Evolutionary conservation across 2,329 filamentous ascomycete genomes (phyloP).

Genomic region (Didymella sp.): DNA sequence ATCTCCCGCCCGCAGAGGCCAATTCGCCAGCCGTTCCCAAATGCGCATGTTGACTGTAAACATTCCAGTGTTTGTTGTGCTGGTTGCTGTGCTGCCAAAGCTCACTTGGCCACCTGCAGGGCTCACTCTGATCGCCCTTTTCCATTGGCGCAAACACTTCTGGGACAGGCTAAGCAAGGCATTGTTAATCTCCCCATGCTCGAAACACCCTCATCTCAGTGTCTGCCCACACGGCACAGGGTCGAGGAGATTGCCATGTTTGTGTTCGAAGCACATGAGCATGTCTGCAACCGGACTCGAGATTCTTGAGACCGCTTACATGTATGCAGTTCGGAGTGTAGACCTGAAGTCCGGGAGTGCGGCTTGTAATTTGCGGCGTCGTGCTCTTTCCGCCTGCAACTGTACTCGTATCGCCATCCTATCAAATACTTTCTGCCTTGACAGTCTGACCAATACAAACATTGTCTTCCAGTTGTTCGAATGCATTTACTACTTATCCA

Average conservation of each 20-base stretch:
- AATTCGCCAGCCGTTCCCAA: constrained; percentile 1
- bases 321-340: constrained; percentile 29
- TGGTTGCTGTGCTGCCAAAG: constrained; percentile 4
- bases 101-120: not conserved
- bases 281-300: constrained; percentile 15
- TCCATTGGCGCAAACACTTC: constrained; percentile 28
- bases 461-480: not conserved
- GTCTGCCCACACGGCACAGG: constrained; percentile 24
- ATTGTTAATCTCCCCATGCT: constrained; percentile 37
- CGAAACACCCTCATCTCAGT: constrained; percentile 35
- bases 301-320: constrained; percentile 25
- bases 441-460: not conserved
- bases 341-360: not conserved
- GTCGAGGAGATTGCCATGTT: constrained; percentile 5
- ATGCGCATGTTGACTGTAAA: constrained; percentile 3
- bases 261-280: constrained; percentile 6
- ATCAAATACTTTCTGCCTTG: not conserved
- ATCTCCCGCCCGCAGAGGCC: constrained; percentile 18
- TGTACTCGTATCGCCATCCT: too few relatives aligned
- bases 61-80: constrained; percentile 10
- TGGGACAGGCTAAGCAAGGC: constrained; percentile 35
- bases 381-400: too few relatives aligned
- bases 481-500: constrained; percentile 59
- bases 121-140: constrained; percentile 1
- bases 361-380: not conserved